These are phyloP conservation scores for Musa schizocarpa DNA, from an alignment of 176 grass and related monocot genomes.

Conservation along the genomic window DNA sequence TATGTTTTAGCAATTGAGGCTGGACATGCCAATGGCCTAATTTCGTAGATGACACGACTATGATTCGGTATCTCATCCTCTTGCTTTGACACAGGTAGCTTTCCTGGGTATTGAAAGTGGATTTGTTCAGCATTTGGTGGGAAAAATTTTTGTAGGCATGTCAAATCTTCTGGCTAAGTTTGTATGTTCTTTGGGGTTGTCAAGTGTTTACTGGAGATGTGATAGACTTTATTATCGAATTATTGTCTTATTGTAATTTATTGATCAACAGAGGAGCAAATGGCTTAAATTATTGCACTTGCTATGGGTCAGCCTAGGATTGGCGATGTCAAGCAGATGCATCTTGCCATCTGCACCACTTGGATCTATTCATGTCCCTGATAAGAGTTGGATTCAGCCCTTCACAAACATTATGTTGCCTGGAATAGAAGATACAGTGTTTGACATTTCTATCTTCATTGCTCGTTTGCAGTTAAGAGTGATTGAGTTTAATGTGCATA, in stretches of 20 bases:
- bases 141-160: conserved; percentile 46
- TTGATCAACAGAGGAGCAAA: conserved; percentile 35
- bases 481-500: conserved; percentile 24
- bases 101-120: conserved; percentile 47
- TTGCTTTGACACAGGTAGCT: conserved; percentile 42
- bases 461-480: conserved; percentile 29
- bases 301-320: conserved; percentile 40
- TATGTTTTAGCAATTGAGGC: too few species aligned
- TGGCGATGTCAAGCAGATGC: conserved; percentile 24
- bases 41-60: neutral
- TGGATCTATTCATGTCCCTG: conserved; percentile 1
- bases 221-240: neutral
- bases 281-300: conserved; percentile 64
- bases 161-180: conserved; percentile 43
- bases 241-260: conserved; percentile 13
- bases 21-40: too few species aligned
- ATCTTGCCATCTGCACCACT: conserved; percentile 24
- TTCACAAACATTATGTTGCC: conserved; percentile 13
- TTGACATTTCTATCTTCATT: conserved; percentile 38
- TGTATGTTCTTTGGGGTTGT: conserved; percentile 42
- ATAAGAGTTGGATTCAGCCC: conserved; percentile 13
- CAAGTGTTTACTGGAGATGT: conserved; percentile 6
- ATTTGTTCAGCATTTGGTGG: conserved; percentile 66
- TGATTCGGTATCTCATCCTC: conserved; percentile 5
- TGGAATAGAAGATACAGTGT: conserved; percentile 16